A percentile compares a stretch with the other conserved stretches of the same genome.
phyloP scores from a whole-genome alignment of 805 yeast genomes.

The Zygoascus biomembranicola region DNA sequence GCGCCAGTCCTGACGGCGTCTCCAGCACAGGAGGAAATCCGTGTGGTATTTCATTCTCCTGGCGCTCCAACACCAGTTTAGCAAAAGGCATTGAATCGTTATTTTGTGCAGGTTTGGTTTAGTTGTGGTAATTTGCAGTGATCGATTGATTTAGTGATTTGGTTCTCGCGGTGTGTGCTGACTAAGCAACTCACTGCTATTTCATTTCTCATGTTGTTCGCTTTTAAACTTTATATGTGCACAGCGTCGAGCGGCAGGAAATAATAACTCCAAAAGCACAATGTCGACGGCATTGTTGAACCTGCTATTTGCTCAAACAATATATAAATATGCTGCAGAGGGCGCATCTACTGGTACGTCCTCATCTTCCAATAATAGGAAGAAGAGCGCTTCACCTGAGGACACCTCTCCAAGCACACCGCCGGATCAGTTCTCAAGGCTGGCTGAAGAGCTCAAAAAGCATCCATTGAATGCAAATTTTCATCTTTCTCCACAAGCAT shows the following conservation, averaged over 20 bases:
- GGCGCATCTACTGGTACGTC: conserved; percentile 1
- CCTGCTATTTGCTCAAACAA: conserved; percentile 21
- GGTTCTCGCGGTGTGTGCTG: not conserved
- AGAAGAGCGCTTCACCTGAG: not conserved
- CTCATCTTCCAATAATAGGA: not conserved
- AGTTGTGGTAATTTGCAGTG: not conserved
- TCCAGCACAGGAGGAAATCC: conserved; percentile 12
- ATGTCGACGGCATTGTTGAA: conserved; percentile 21
- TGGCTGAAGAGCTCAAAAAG: conserved; percentile 13
- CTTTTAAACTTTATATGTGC: not conserved
- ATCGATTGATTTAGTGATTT: not conserved
- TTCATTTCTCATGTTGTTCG: not conserved
- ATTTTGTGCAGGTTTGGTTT: no score
- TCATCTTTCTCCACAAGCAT: conserved; percentile 17
- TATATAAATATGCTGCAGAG: conserved; percentile 15
- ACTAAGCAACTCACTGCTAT: not conserved
- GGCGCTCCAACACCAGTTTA: not conserved
- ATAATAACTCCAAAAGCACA: not conserved
- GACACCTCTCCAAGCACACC: not conserved
- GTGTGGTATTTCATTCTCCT: not conserved
- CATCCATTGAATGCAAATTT: conserved; percentile 20
- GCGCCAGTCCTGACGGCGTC: conserved; percentile 19
- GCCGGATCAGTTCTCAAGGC: conserved; percentile 8
- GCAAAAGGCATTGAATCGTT: conserved; percentile 10
- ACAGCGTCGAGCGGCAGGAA: no score